A percentile compares a stretch with the other conserved stretches of the same genome.
Conservation (phyloP, 176 grass and related monocot genomes). For the Typha latifolia region DNA sequence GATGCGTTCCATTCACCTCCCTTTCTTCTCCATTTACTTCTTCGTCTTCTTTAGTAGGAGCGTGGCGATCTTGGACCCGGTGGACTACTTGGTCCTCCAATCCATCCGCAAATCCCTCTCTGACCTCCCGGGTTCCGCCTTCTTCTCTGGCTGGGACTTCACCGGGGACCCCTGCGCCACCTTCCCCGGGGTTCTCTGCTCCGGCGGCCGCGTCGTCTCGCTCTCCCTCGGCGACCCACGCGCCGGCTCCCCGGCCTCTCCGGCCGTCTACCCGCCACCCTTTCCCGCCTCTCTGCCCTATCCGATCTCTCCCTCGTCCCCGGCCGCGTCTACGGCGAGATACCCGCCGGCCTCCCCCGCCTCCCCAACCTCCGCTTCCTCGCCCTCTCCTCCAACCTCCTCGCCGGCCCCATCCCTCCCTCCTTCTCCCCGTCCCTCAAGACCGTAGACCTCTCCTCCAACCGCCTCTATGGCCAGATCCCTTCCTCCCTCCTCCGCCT, state of each 20-base stretch:
- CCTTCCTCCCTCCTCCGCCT: slow-evolving; percentile 33
- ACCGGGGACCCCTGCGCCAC: slow-evolving; percentile 50
- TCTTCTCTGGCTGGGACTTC: slow-evolving; percentile 76
- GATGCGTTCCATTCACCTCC: background rate
- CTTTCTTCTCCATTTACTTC: background rate
- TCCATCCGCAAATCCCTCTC: slow-evolving; percentile 29
- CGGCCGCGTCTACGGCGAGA: slow-evolving; percentile 30
- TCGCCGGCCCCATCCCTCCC: slow-evolving; percentile 32
- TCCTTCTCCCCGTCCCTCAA: slow-evolving; percentile 32
- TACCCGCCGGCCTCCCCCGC: slow-evolving; percentile 26
- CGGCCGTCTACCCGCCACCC: slow-evolving; percentile 26
- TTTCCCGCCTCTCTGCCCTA: slow-evolving; percentile 36
- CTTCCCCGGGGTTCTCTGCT: slow-evolving; percentile 54
- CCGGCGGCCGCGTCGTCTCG: slow-evolving; percentile 30
- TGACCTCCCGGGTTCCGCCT: slow-evolving; percentile 43
- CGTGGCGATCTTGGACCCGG: slow-evolving; percentile 49
- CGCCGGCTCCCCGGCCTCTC: slow-evolving; percentile 49
- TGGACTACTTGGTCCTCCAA: slow-evolving; percentile 60
- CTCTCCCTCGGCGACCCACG: slow-evolving; percentile 69
- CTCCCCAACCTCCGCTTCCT: slow-evolving; percentile 58
- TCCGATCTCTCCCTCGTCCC: slow-evolving; percentile 61
- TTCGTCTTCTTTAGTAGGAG: background rate
- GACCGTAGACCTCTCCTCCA: slow-evolving; percentile 60
- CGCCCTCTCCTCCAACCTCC: slow-evolving; percentile 45
- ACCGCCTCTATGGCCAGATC: slow-evolving; percentile 37